Percentiles rank a stretch among this genome's conserved stretches.
Conservation (phyloP, 108 stramenopile species). For the Fistulifera pelliculosa region DNA sequence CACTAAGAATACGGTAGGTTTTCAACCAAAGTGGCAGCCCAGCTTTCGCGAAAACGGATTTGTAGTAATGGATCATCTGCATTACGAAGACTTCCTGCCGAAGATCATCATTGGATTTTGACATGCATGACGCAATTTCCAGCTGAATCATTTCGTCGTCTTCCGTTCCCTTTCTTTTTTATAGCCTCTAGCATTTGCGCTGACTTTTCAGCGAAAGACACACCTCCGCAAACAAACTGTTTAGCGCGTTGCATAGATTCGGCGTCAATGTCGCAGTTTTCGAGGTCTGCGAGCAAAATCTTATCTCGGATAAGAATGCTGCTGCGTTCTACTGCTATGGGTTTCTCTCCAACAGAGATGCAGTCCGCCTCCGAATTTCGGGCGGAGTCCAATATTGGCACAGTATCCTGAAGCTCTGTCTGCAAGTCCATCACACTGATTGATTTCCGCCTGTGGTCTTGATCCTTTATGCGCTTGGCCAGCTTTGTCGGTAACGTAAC, state of each 20-base stretch:
- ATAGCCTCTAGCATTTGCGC: slow-evolving; percentile 58
- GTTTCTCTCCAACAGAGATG: slow-evolving; percentile 26
- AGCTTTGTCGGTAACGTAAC: slow-evolving; percentile 54
- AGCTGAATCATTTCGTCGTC: slow-evolving; percentile 22
- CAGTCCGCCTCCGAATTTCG: slow-evolving; percentile 28
- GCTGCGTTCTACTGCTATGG: slow-evolving; percentile 44
- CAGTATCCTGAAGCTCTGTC: slow-evolving; percentile 13
- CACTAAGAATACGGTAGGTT: slow-evolving; percentile 94
- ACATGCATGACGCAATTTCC: slow-evolving; percentile 73
- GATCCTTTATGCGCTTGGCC: slow-evolving; percentile 35
- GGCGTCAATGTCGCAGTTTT: slow-evolving; percentile 53
- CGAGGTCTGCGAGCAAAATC: slow-evolving; percentile 32
- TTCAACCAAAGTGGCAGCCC: slow-evolving; percentile 87
- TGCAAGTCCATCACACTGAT: slow-evolving; percentile 10
- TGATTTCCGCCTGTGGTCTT: slow-evolving; percentile 23
- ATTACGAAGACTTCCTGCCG: slow-evolving; percentile 95
- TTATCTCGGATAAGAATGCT: slow-evolving; percentile 46
- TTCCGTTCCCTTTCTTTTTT: slow-evolving; percentile 22
- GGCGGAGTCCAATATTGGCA: slow-evolving; percentile 39
- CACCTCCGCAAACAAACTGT: slow-evolving; percentile 60
- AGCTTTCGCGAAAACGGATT: slow-evolving; percentile 85
- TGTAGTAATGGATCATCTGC: slow-evolving; percentile 97
- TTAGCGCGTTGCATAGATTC: slow-evolving; percentile 62
- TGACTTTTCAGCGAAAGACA: slow-evolving; percentile 79
- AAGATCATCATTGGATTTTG: slow-evolving; percentile 97